Base-by-base conservation (phyloP, 2,329 filamentous ascomycete species). In the Trichoderma sp. region DNA sequence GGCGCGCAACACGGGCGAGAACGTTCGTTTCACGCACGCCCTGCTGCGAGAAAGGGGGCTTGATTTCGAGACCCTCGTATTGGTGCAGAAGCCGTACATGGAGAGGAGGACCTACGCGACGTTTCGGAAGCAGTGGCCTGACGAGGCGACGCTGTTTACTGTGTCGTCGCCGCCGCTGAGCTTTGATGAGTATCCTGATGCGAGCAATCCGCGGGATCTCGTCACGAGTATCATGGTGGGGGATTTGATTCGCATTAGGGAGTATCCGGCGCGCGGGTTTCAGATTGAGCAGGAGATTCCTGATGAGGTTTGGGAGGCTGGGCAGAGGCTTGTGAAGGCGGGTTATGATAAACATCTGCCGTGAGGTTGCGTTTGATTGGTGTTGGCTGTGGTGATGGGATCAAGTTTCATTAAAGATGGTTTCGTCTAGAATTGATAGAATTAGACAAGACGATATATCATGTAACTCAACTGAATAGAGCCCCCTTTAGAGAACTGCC, bases 11-110 rank as follows among this genome's bases (percentile, higher is more conserved):
- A 84, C 82, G 19, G 82, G 81, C 63, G 82, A 83, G 71, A 84
- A 83, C 65, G 79, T 83, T 39, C 80, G 80, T 12, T 82, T 82
- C 70, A 82, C 81, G 17, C 72, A 80, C 42, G 74, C 72, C 0
- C 70, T 83, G 10, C 73, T 84, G 1, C 53, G 64, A 17, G 71
- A 75, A 13, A 73, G 58, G 25, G 71, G 74, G 0, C 52, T 80
- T 8, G 54, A 42, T 0, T 64, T 68, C 1, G 68, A 72, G 34
- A 78, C 75, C 2, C 77, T 83, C 34, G 73, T 83, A 17, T 74
- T 83, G 1, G 81, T 83, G 9, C 82, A 84, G 72, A 84, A 83
- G 72, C 81, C 81, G 27, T 83, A 83, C 68, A 84, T 83, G 82
- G 81, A 83, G 72, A 73, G 81, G 37, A 73, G 82, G 6, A 82